Evolutionary conservation across 2,329 filamentous ascomycete species (phyloP), one percentile per base, ranked within the genome.

Genomic region (Cercospora brassicicola): DNA sequence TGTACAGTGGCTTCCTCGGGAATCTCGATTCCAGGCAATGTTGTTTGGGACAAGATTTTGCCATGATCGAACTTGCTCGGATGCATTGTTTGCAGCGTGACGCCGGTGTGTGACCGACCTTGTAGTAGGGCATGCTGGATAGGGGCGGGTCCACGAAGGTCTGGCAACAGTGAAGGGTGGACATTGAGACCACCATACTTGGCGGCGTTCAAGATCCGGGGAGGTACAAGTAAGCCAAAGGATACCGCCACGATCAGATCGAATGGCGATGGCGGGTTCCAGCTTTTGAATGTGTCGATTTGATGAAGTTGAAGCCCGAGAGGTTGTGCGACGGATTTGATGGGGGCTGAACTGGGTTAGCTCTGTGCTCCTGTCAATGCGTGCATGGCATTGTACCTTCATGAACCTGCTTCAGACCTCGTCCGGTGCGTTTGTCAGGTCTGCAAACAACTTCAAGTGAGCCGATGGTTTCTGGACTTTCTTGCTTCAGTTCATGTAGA

Each of bases 201-300:
- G 26, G 91, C 87, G 0, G 81, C 81, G 23, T 82, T 82, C 23
- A 99, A 83, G 15, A 98, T 88, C 4, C 92, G 86, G 0, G 86
- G 85, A 0, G 95, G 95, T 0, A 99, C 89, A 69, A 97, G 90
- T 7, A 97, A 86, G 2, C 95, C 95, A 80, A 98, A 99, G 0
- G 95, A 98, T 4, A 98, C 95, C 59, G 94, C 94, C 56, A 98
- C 84, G 73, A 99, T 86, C 67, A 99, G 83, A 78, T 97, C 93
- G 15, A 81, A 63, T 2, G 82, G 76, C 53, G 77, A 75, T 0
- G 90, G 89, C 36, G 89, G 84, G 85, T 90, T 83, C 94, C 94
- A 98, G 42, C 87, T 87, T 5, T 86, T 92, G 79, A 98, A 97
- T 0, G 91, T 94, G 75, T 94, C 89, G 69, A 91, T 85, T 75